Evolutionary conservation across 306 rosid genomes (phyloP).

Genomic region (Corylus avellana): DNA sequence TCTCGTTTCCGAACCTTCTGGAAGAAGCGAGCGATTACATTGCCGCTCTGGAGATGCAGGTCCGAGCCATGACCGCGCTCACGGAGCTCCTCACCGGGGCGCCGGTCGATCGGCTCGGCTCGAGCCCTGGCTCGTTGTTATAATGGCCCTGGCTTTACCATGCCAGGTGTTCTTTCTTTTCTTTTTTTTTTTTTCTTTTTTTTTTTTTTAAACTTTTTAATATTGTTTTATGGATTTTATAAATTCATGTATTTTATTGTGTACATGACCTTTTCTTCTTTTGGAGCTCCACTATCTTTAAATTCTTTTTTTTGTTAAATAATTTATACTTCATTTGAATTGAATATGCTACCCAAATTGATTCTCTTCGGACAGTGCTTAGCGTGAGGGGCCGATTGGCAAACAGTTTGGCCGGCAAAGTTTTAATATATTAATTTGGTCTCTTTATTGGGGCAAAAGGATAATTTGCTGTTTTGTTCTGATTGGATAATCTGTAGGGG

Average conservation of each 20-base stretch:
- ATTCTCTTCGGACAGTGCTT: slow-evolving; percentile 17
- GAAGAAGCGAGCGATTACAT: slow-evolving; percentile 87
- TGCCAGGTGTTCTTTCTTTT: slow-evolving; percentile 46
- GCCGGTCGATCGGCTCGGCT: slow-evolving; percentile 31
- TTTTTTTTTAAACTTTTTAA: slow-evolving; percentile 24
- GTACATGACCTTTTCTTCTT: slow-evolving; percentile 47
- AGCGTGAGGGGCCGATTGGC: background rate
- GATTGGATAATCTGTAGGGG: too few relatives aligned
- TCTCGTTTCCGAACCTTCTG: slow-evolving; percentile 74
- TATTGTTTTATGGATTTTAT: slow-evolving; percentile 33
- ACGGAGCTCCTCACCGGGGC: slow-evolving; percentile 62
- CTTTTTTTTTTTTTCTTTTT: slow-evolving; percentile 10
- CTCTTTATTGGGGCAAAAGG: background rate
- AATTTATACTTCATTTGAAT: slow-evolving; percentile 24
- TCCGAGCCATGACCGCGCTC: slow-evolving; percentile 72
- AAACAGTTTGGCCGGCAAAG: background rate
- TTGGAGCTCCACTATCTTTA: slow-evolving; percentile 30
- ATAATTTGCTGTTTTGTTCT: background rate
- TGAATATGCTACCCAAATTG: slow-evolving; percentile 41
- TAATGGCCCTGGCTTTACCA: slow-evolving; percentile 36
- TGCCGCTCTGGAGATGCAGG: slow-evolving; percentile 92
- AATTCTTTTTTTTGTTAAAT: background rate
- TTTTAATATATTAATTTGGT: background rate
- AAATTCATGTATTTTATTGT: slow-evolving; percentile 61
- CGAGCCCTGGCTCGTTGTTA: slow-evolving; percentile 31